These are phyloP conservation scores for Colletotrichum sp. DNA, from an alignment of 2,329 filamentous ascomycete species.

Conservation along the genomic window DNA sequence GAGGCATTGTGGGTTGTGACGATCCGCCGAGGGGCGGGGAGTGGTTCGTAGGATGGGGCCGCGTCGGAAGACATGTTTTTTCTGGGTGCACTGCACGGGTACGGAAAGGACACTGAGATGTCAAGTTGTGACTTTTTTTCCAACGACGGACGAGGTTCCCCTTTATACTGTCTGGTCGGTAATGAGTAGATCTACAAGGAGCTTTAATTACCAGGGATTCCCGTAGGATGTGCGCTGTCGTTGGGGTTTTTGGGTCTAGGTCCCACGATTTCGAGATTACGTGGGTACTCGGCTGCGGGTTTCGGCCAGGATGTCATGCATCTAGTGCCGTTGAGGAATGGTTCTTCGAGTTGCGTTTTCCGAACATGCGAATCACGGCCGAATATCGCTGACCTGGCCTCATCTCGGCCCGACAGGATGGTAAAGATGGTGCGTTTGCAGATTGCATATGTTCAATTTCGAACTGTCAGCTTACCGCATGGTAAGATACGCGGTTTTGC, in stretches of 20 bases:
- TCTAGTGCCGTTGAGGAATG: not conserved
- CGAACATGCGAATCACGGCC: not conserved
- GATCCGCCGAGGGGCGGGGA: conserved; percentile 1
- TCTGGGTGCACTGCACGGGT: not conserved
- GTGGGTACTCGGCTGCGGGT: not conserved
- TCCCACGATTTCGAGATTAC: not conserved
- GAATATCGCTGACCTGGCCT: not conserved
- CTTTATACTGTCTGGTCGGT: not conserved
- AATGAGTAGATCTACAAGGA: not conserved
- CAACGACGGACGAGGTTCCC: not conserved
- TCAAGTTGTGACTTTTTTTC: not conserved
- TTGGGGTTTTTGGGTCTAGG: not conserved
- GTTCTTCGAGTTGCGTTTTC: not conserved
- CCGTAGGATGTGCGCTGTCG: not conserved
- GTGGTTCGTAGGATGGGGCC: not conserved
- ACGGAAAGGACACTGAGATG: not conserved
- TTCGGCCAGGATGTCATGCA: not conserved
- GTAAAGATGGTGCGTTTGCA: not conserved
- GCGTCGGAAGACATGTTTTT: not conserved
- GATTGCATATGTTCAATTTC: not conserved
- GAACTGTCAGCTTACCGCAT: not conserved
- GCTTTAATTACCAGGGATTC: not conserved
- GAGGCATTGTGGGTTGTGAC: conserved; percentile 36
- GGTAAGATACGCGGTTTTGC: not conserved
- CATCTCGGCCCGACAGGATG: not conserved